A percentile compares a stretch with the other conserved stretches of the same genome.
Conservation (phyloP, 2,329 filamentous ascomycete genomes). For the Trichoderma semiorbis region DNA sequence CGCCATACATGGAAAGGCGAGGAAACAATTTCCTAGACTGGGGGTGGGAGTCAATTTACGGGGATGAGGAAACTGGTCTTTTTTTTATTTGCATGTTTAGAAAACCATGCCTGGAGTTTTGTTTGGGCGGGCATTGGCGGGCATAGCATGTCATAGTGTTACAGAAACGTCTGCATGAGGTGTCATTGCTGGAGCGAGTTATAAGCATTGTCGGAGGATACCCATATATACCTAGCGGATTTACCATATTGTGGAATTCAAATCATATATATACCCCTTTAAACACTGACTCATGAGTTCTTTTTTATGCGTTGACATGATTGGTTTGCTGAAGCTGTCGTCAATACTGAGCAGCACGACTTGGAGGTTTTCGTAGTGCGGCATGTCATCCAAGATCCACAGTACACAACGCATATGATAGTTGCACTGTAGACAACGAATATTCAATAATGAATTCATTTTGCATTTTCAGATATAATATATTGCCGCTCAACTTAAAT, state of each 20-base stretch:
- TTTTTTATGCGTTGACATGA: neutral
- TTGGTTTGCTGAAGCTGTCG: neutral
- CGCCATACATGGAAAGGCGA: neutral
- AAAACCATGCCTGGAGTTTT: constrained; percentile 16
- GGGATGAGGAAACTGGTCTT: constrained; percentile 2
- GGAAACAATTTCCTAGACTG: neutral
- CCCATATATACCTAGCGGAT: constrained; percentile 27
- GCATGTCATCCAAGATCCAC: neutral
- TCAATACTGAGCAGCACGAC: neutral
- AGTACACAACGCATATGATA: neutral
- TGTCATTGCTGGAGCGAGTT: constrained; percentile 26
- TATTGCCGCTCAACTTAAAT: neutral
- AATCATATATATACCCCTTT: constrained; percentile 1
- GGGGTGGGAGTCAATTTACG: constrained; percentile 1
- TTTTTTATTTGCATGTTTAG: constrained; percentile 8
- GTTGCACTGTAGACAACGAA: too few relatives aligned
- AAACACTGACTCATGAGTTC: neutral
- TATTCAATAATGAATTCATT: neutral
- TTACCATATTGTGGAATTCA: constrained; percentile 13
- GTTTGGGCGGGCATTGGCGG: constrained; percentile 14
- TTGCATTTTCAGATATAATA: neutral
- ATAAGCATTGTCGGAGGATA: constrained; percentile 30
- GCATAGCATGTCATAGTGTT: constrained; percentile 19
- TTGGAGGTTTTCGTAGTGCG: neutral
- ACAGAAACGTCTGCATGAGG: constrained; percentile 19